Percentiles rank a stretch among this genome's conserved stretches.
phyloP scores from a whole-genome alignment of 202 grass and related monocot species.

The Schoenoplectus tabernaemontani region DNA sequence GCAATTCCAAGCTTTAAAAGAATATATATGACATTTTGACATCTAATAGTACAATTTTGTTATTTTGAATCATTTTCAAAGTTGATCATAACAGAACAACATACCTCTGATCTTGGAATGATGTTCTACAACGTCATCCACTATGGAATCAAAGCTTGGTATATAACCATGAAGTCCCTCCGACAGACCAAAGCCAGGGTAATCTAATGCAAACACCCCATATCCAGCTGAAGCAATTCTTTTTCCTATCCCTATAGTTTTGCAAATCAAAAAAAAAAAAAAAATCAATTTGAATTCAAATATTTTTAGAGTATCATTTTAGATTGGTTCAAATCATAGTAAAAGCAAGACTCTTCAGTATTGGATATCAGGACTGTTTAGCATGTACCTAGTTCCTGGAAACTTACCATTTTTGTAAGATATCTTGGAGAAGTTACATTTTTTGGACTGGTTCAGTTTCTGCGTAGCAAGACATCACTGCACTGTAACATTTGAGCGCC shows the following conservation, averaged over 20 bases:
- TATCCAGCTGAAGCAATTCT: conserved; percentile 81
- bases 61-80: neutral
- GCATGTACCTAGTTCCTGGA: neutral
- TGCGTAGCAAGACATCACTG: neutral
- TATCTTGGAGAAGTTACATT: neutral
- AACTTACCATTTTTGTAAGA: neutral
- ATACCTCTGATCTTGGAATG: conserved; percentile 80
- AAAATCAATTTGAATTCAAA: neutral
- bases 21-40: neutral
- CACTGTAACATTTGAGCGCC: neutral
- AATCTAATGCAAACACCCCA: conserved; percentile 91
- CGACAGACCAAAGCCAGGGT: conserved; percentile 87
- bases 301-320: neutral
- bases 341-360: neutral
- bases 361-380: neutral
- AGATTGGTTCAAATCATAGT: neutral
- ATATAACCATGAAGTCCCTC: conserved; percentile 99
- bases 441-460: neutral
- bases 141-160: conserved; percentile 59
- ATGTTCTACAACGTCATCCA: conserved; percentile 59
- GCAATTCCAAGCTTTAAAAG: neutral
- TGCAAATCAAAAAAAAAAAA: neutral
- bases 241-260: conserved; percentile 61
- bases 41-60: neutral
- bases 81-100: neutral